Evolutionary conservation across 1,139 yeast species (phyloP).

Genomic region (Protomyces inundatus): DNA sequence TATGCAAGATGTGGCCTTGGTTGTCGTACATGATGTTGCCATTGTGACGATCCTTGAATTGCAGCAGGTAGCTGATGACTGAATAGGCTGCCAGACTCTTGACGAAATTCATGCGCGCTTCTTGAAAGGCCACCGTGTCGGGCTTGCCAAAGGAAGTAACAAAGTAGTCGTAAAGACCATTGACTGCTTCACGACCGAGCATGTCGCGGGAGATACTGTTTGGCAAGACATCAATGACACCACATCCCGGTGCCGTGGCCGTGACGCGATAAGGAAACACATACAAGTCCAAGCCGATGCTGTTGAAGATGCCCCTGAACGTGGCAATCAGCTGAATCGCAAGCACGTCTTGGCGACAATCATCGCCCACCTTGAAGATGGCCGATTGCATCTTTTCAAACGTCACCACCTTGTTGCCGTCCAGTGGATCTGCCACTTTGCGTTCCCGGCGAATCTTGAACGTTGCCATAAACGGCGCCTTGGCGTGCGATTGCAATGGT

Average conservation of each 20-base stretch:
- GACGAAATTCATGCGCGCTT: conserved; percentile 85
- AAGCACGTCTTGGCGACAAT: conserved; percentile 94
- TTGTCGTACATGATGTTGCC: conserved; percentile 98
- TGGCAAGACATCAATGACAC: conserved; percentile 95
- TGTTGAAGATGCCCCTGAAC: conserved; percentile 84
- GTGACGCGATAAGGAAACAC: conserved; percentile 94
- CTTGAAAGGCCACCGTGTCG: conserved; percentile 79
- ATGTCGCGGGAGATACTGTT: conserved; percentile 93
- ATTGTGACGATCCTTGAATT: conserved; percentile 95
- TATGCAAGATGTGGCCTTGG: conserved; percentile 88
- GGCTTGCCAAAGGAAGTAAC: conserved; percentile 92
- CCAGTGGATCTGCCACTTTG: conserved; percentile 39
- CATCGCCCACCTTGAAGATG: conserved; percentile 98
- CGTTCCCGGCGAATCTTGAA: conserved; percentile 62
- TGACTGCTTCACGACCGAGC: conserved; percentile 98
- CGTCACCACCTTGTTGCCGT: conserved; percentile 30
- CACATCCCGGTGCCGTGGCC: conserved; percentile 99
- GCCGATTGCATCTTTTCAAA: conserved; percentile 74
- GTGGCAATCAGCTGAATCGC: conserved; percentile 89
- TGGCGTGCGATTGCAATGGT: conserved; percentile 98
- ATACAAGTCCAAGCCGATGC: conserved; percentile 79
- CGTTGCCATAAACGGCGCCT: conserved; percentile 97
- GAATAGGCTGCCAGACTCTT: conserved; percentile 95
- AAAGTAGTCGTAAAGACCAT: conserved; percentile 90
- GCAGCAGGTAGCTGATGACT: conserved; percentile 82